These are phyloP conservation scores for Moniliella sp. DNA, from an alignment of 1,284 basidiomycete species.

Conservation along the genomic window DNA sequence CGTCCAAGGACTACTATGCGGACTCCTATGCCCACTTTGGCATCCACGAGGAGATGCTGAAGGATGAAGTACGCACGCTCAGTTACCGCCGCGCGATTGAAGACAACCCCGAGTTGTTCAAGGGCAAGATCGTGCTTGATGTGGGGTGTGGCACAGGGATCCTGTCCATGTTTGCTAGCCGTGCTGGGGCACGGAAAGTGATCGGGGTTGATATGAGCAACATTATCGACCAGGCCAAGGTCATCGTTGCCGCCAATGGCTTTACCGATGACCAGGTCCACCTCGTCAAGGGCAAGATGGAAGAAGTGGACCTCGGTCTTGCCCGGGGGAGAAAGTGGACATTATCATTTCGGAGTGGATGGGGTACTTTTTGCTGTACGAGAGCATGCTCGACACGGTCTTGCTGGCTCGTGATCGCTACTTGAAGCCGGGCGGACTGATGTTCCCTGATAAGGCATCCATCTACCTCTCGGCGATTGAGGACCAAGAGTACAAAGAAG, in stretches of 20 bases:
- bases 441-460: conserved; percentile 87
- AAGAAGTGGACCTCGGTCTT: conserved; percentile 47
- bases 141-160: conserved; percentile 98
- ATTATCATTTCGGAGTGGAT: conserved; percentile 99
- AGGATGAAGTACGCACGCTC: conserved; percentile 85
- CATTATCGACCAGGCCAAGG: conserved; percentile 93
- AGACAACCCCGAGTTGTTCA: conserved; percentile 85
- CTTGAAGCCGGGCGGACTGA: conserved; percentile 58
- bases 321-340: conserved; percentile 40
- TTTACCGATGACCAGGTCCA: conserved; percentile 56
- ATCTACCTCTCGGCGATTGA: conserved; percentile 91
- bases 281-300: conserved; percentile 79
- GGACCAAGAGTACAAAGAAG: conserved; percentile 97
- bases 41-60: conserved; percentile 64
- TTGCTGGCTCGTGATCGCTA: conserved; percentile 89
- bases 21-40: conserved; percentile 34
- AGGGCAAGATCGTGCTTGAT: conserved; percentile 54
- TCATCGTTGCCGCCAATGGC: conserved; percentile 90
- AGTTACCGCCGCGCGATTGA: conserved; percentile 85
- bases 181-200: conserved; percentile 84
- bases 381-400: conserved; percentile 97
- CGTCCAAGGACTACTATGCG: conserved; percentile 13
- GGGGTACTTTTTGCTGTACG: conserved; percentile 62
- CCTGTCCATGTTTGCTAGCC: conserved; percentile 94
- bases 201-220: conserved; percentile 86